phyloP scores from a whole-genome alignment of 371 early-diverging fungal species.

The Homolaphlyctis polyrhiza region DNA sequence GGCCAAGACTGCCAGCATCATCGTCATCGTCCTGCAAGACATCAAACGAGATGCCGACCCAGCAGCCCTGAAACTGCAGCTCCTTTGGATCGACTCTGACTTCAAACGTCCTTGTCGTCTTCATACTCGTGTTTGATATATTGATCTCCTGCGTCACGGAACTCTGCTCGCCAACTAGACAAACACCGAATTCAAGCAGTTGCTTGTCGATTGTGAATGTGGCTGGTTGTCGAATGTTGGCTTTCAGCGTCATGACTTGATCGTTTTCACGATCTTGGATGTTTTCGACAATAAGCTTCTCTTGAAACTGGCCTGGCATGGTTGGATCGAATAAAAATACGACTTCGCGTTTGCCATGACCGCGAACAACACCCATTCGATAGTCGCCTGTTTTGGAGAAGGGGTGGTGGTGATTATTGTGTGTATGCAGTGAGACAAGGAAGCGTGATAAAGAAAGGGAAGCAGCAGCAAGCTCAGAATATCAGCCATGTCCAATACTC shows the following conservation, averaged over 20 bases:
- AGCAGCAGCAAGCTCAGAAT: no score
- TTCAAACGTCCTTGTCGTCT: conserved; percentile 76
- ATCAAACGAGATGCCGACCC: conserved; percentile 63
- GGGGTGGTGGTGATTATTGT: no score
- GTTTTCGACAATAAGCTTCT: conserved; percentile 85
- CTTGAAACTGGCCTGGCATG: conserved; percentile 79
- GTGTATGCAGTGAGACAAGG: no score
- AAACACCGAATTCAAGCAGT: conserved; percentile 72
- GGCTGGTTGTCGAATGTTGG: conserved; percentile 82
- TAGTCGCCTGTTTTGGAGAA: no score
- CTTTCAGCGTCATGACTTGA: conserved; percentile 79
- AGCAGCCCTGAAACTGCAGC: conserved; percentile 53
- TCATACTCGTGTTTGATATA: conserved; percentile 71
- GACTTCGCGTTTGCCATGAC: conserved; percentile 87
- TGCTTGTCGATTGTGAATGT: conserved; percentile 78
- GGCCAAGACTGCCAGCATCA: conserved; percentile 17
- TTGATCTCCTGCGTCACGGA: conserved; percentile 46
- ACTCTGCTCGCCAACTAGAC: conserved; percentile 51
- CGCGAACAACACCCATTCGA: conserved; percentile 83
- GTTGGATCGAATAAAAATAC: conserved; percentile 91
- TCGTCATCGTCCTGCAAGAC: conserved; percentile 60
- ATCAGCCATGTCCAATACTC: no score
- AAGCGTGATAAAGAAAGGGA: no score
- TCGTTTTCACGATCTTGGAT: conserved; percentile 81
- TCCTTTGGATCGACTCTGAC: conserved; percentile 71